These are phyloP conservation scores for Apiosordaria backusii DNA, from an alignment of 495 filamentous ascomycete genomes.

Conservation along the genomic window DNA sequence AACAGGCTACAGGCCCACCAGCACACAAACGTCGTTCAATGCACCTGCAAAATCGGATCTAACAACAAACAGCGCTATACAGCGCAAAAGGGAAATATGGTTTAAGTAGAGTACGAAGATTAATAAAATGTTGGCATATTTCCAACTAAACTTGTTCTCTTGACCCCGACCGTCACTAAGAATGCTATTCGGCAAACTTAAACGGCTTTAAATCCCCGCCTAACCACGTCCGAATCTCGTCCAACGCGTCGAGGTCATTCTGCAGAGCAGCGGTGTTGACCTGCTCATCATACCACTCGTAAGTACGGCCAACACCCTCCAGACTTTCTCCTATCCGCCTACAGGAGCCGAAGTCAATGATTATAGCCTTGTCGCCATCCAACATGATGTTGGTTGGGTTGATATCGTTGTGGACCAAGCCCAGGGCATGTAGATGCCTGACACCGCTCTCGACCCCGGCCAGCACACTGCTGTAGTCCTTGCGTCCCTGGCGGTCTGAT, in stretches of 20 bases:
- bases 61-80: neutral
- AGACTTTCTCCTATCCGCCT: conserved; percentile 2
- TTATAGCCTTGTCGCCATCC: conserved; percentile 22
- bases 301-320: neutral
- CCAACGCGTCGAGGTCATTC: conserved; percentile 6
- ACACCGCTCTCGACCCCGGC: conserved; percentile 3
- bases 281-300: conserved; percentile 7
- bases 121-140: neutral
- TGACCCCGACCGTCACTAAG: neutral
- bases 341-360: conserved; percentile 21
- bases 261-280: neutral
- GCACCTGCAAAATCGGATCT: neutral
- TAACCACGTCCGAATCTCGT: conserved; percentile 2
- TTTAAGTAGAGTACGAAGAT: neutral
- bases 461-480: neutral
- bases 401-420: conserved; percentile 40
- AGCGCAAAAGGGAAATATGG: neutral
- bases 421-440: conserved; percentile 38
- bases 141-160: neutral
- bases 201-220: neutral
- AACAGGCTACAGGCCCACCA: neutral
- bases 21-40: neutral
- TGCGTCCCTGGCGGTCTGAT: neutral
- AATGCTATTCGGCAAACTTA: neutral
- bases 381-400: conserved; percentile 42